These are phyloP conservation scores for Rhizopogon parksii DNA, from an alignment of 1,284 basidiomycete species.

Conservation along the genomic window DNA sequence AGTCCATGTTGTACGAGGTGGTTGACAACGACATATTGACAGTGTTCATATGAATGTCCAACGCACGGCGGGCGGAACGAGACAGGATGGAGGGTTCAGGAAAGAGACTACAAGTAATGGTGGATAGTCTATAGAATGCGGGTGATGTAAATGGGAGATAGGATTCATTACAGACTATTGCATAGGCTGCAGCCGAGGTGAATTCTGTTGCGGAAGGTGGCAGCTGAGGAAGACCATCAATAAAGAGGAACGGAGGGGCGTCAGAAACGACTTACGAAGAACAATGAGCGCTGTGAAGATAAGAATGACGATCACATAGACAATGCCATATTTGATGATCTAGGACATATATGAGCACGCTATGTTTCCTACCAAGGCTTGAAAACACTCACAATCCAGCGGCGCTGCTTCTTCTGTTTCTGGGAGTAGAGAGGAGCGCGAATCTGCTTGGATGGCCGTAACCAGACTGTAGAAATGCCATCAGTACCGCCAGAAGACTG, in stretches of 20 bases:
- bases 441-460: slow-evolving; percentile 85
- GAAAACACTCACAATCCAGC: slow-evolving; percentile 66
- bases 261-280: slow-evolving; percentile 53
- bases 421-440: slow-evolving; percentile 89
- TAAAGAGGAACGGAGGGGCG: background rate
- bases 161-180: slow-evolving; percentile 48
- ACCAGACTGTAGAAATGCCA: slow-evolving; percentile 53
- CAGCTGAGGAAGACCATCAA: slow-evolving; percentile 36
- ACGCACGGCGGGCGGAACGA: background rate
- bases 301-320: slow-evolving; percentile 70
- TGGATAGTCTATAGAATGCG: slow-evolving; percentile 25
- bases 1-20: slow-evolving; percentile 8
- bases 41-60: slow-evolving; percentile 15
- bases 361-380: background rate
- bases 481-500: slow-evolving; percentile 16
- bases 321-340: slow-evolving; percentile 71
- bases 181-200: slow-evolving; percentile 63
- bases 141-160: slow-evolving; percentile 16
- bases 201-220: slow-evolving; percentile 51
- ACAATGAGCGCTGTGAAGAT: slow-evolving; percentile 73
- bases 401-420: slow-evolving; percentile 80
- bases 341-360: slow-evolving; percentile 21
- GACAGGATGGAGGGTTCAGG: background rate
- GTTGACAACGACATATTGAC: slow-evolving; percentile 1
- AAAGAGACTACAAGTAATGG: slow-evolving; percentile 24